These are phyloP conservation scores for Saccharomycopsis microspora DNA, from an alignment of 805 yeast species.

Conservation along the genomic window DNA sequence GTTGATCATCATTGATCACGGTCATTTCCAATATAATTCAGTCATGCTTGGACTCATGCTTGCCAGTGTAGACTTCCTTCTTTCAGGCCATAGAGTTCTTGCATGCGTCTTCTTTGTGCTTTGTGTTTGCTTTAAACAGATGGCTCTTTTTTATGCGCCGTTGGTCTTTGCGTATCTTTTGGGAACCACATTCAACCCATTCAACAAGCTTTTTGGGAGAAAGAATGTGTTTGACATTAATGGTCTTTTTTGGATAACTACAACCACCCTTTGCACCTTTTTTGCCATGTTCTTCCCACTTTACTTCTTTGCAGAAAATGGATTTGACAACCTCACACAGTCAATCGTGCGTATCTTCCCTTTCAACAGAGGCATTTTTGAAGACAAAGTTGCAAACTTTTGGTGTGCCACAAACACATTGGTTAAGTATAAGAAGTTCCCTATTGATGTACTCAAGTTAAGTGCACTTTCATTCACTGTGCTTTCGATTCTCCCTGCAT, in stretches of 20 bases:
- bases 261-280: conserved; percentile 50
- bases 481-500: conserved; percentile 43
- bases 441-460: conserved; percentile 45
- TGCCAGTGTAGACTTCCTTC: conserved; percentile 51
- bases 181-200: conserved; percentile 15
- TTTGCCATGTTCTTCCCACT: conserved; percentile 49
- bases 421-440: conserved; percentile 56
- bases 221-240: conserved; percentile 37
- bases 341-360: conserved; percentile 78
- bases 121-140: conserved; percentile 81
- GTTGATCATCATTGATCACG: conserved; percentile 81
- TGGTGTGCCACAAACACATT: conserved; percentile 91
- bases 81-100: conserved; percentile 48
- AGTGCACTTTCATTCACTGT: conserved; percentile 46
- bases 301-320: conserved; percentile 31
- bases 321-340: conserved; percentile 26
- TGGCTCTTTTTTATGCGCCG: conserved; percentile 91
- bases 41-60: conserved; percentile 88
- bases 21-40: conserved; percentile 91
- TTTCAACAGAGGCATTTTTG: conserved; percentile 86
- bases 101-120: conserved; percentile 72
- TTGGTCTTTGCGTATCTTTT: conserved; percentile 73
- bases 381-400: conserved; percentile 93
- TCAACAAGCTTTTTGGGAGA: conserved; percentile 9
- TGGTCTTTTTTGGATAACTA: conserved; percentile 49